Conservation (phyloP, 2,329 filamentous ascomycete species). For the Blumeria hordei region DNA sequence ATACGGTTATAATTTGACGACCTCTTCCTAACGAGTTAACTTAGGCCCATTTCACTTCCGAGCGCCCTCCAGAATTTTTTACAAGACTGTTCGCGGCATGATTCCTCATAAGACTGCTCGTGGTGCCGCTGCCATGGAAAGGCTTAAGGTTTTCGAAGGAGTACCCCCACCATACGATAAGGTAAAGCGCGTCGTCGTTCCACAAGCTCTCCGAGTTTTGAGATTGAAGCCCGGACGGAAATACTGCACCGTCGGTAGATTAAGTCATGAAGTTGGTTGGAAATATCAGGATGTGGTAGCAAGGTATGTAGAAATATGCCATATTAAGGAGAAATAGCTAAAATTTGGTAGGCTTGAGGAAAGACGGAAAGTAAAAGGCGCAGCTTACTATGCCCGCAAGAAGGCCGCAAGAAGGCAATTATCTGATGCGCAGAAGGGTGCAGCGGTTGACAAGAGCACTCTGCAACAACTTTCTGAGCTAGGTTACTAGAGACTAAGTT, state of each 20-base stretch:
- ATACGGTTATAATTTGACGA: not conserved
- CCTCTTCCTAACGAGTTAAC: slow-evolving; percentile 14
- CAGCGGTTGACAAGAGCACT: slow-evolving; percentile 67
- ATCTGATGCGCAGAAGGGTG: slow-evolving; percentile 77
- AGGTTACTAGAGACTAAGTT: slow-evolving; percentile 48
- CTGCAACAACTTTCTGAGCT: slow-evolving; percentile 67
- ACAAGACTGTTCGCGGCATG: slow-evolving; percentile 99
- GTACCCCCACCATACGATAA: slow-evolving; percentile 97
- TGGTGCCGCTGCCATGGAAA: slow-evolving; percentile 86
- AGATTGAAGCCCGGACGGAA: slow-evolving; percentile 97
- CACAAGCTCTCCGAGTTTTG: slow-evolving; percentile 90
- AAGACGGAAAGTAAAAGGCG: slow-evolving; percentile 97
- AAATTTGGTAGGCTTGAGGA: slow-evolving; percentile 60
- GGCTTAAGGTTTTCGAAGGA: slow-evolving; percentile 99
- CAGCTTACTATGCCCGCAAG: slow-evolving; percentile 99
- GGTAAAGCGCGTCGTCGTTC: slow-evolving; percentile 98
- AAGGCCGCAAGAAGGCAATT: slow-evolving; percentile 83
- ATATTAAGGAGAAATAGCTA: slow-evolving; percentile 3
- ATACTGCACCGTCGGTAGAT: slow-evolving; percentile 97
- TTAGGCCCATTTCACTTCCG: slow-evolving; percentile 98
- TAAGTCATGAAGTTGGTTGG: slow-evolving; percentile 99
- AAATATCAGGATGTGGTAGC: slow-evolving; percentile 99
- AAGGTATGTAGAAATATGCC: slow-evolving; percentile 42
- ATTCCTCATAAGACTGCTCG: slow-evolving; percentile 99
- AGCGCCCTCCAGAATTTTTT: slow-evolving; percentile 97